Evolutionary conservation across 345 rosid genomes (phyloP).

Genomic region (Anacardium occidentale): DNA sequence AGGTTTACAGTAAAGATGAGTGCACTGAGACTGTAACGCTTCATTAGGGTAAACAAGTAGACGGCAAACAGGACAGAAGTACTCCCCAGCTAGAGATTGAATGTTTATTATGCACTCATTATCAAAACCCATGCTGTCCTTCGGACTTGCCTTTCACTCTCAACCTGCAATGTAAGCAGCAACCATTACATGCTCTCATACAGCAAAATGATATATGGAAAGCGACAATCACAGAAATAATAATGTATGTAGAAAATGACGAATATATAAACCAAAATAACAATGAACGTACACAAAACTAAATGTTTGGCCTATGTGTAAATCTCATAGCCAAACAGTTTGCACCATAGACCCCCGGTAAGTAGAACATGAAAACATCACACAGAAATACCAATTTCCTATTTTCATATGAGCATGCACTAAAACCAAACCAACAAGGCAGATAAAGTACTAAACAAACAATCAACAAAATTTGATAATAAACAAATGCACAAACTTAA

Average conservation of each 20-base stretch:
- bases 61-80: constrained; percentile 79
- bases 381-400: too few species aligned
- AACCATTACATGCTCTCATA: neutral
- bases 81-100: constrained; percentile 70
- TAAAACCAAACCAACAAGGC: neutral
- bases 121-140: constrained; percentile 64
- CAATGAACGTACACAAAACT: too few species aligned
- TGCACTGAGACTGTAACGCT: constrained; percentile 80
- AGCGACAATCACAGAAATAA: too few species aligned
- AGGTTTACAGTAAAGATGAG: constrained; percentile 77
- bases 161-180: constrained; percentile 3
- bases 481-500: neutral
- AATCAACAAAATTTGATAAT: neutral
- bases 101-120: constrained; percentile 68
- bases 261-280: too few species aligned
- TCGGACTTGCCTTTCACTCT: constrained; percentile 9
- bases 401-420: too few species aligned
- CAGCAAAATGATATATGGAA: too few species aligned
- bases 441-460: neutral
- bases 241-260: too few species aligned
- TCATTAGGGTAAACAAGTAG: constrained; percentile 72
- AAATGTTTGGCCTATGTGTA: constrained; percentile 17
- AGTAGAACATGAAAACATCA: too few species aligned
- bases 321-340: too few species aligned
- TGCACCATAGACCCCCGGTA: too few species aligned